Percentiles rank a stretch among this genome's conserved stretches.
These are phyloP conservation scores for Candida chilensis DNA, from an alignment of 805 yeast genomes.

Conservation along the genomic window DNA sequence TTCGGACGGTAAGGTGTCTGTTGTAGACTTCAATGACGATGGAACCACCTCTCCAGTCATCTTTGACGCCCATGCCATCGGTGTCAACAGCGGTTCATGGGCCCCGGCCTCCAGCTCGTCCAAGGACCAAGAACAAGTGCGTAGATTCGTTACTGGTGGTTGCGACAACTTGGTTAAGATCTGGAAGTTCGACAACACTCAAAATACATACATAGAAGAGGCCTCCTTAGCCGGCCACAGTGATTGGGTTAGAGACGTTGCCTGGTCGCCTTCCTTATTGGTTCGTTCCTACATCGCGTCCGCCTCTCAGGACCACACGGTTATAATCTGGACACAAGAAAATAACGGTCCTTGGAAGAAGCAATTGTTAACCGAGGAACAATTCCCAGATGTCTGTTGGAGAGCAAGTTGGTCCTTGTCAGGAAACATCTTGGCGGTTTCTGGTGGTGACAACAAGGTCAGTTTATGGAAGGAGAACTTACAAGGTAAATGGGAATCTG, in stretches of 20 bases:
- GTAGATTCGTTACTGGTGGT: conserved; percentile 89
- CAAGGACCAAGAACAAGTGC: conserved; percentile 30
- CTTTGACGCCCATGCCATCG: conserved; percentile 83
- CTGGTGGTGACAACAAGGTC: conserved; percentile 94
- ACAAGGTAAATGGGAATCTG: conserved; percentile 91
- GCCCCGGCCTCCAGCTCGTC: conserved; percentile 48
- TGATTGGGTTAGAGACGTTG: conserved; percentile 98
- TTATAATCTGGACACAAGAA: conserved; percentile 90
- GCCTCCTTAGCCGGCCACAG: conserved; percentile 80
- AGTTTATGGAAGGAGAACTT: conserved; percentile 95
- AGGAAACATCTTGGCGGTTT: conserved; percentile 90
- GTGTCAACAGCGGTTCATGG: conserved; percentile 94
- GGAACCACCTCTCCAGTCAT: conserved; percentile 62
- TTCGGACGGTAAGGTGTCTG: conserved; percentile 86
- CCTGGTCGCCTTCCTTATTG: conserved; percentile 92
- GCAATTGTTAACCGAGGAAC: conserved; percentile 62
- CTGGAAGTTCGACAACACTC: conserved; percentile 63
- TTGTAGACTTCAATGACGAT: conserved; percentile 85
- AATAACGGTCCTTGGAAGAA: conserved; percentile 70
- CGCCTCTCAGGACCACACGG: conserved; percentile 94
- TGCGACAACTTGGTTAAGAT: conserved; percentile 89
- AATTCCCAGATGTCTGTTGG: conserved; percentile 97
- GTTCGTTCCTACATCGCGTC: conserved; percentile 87
- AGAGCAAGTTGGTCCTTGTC: conserved; percentile 95
- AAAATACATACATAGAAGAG: conserved; percentile 59